phyloP scores from a whole-genome alignment of 441 rosid genomes.

The Corymbia citriodora region DNA sequence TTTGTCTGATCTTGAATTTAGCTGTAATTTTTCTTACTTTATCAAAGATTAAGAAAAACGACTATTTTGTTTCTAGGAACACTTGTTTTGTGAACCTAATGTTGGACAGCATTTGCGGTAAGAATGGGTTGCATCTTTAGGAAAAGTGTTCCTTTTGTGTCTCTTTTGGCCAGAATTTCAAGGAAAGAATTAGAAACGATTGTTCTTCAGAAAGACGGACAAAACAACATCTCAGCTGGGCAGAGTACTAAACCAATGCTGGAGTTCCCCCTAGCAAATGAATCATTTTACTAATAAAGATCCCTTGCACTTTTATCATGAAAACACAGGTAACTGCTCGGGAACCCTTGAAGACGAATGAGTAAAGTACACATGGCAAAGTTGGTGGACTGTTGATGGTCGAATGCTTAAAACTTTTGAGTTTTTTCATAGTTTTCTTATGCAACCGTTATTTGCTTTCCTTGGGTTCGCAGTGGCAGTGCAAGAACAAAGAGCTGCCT shows the following conservation, averaged over 20 bases:
- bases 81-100: background rate
- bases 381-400: background rate
- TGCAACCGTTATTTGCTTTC: background rate
- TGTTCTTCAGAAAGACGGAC: background rate
- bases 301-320: background rate
- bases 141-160: background rate
- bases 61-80: background rate
- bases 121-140: background rate
- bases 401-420: background rate
- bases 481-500: constrained; percentile 64
- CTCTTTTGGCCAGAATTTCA: background rate
- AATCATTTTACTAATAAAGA: background rate
- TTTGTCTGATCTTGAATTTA: background rate
- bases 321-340: background rate
- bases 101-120: background rate
- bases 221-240: background rate
- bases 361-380: background rate
- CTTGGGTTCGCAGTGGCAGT: constrained; percentile 45
- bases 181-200: background rate
- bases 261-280: background rate
- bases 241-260: background rate
- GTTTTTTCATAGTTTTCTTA: background rate
- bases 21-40: background rate
- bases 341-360: background rate
- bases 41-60: background rate